Percentiles rank a stretch among this genome's conserved stretches.
Evolutionary conservation across 495 filamentous ascomycete species (phyloP).

Genomic region (Neurospora sp.): DNA sequence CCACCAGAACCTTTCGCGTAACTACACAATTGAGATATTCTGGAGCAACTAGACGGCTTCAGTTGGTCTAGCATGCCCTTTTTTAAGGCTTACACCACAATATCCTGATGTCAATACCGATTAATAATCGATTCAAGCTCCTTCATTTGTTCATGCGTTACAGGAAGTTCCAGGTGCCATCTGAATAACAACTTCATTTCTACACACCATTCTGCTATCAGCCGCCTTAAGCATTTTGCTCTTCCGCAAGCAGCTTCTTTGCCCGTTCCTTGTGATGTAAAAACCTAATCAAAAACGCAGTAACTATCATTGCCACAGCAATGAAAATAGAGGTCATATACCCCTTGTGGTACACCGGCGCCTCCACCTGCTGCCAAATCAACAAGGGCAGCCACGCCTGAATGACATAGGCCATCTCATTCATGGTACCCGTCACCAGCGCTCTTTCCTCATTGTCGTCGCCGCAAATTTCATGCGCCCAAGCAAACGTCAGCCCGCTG

Average conservation of each 20-base stretch:
- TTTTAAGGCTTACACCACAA: background rate
- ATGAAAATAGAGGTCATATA: constrained; percentile 33
- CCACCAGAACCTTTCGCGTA: background rate
- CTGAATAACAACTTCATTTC: background rate
- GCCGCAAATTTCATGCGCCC: constrained; percentile 45
- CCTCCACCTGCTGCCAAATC: constrained; percentile 39
- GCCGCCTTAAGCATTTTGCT: background rate
- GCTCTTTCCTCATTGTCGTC: constrained; percentile 47
- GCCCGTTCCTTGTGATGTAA: constrained; percentile 33
- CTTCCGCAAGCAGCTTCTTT: constrained; percentile 5
- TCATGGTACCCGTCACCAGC: constrained; percentile 36
- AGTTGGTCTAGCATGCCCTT: background rate
- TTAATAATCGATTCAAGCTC: background rate
- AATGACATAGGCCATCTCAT: constrained; percentile 32
- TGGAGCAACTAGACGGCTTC: background rate
- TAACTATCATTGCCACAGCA: constrained; percentile 24
- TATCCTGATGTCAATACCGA: background rate
- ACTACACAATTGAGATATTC: background rate
- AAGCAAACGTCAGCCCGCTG: constrained; percentile 30
- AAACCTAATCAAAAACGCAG: constrained; percentile 25
- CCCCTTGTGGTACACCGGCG: constrained; percentile 34
- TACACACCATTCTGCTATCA: background rate
- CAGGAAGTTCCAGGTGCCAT: background rate
- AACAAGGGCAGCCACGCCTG: constrained; percentile 37
- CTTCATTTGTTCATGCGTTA: background rate